A percentile compares a stretch with the other conserved stretches of the same genome.
Evolutionary conservation across 345 rosid species (phyloP).

Genomic region (Bretschneidera sinensis): DNA sequence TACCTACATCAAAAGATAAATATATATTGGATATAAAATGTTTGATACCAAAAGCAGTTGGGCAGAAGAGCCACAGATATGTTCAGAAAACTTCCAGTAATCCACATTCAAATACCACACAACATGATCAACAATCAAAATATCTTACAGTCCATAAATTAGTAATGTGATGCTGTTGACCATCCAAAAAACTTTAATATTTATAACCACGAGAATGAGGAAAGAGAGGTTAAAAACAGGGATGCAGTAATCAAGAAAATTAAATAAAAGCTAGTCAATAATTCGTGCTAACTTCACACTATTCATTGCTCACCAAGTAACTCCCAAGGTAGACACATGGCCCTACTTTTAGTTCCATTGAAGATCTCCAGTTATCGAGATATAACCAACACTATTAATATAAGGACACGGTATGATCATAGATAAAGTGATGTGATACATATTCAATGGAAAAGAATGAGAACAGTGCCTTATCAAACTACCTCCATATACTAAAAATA

Average conservation of each 20-base stretch:
- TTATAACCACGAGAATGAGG: background rate
- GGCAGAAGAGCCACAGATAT: background rate
- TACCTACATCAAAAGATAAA: conserved; percentile 35
- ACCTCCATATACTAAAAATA: no score
- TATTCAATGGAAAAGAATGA: no score
- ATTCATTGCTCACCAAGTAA: background rate
- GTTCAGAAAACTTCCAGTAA: background rate
- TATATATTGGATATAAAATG: no score
- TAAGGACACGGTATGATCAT: no score
- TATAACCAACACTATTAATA: background rate
- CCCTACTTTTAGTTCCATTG: background rate
- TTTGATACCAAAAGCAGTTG: background rate
- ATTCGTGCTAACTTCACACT: no score
- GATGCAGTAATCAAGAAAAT: background rate
- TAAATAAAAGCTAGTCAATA: background rate
- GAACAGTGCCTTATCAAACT: no score
- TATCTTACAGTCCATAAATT: background rate
- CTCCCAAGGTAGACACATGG: background rate
- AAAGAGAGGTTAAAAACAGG: background rate
- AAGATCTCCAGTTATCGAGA: background rate
- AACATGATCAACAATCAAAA: background rate
- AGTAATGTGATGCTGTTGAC: background rate
- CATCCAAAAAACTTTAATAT: background rate
- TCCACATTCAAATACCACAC: background rate
- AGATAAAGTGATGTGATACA: no score